Base-by-base conservation (phyloP, 805 yeast species). In the Brettanomyces sp. region DNA sequence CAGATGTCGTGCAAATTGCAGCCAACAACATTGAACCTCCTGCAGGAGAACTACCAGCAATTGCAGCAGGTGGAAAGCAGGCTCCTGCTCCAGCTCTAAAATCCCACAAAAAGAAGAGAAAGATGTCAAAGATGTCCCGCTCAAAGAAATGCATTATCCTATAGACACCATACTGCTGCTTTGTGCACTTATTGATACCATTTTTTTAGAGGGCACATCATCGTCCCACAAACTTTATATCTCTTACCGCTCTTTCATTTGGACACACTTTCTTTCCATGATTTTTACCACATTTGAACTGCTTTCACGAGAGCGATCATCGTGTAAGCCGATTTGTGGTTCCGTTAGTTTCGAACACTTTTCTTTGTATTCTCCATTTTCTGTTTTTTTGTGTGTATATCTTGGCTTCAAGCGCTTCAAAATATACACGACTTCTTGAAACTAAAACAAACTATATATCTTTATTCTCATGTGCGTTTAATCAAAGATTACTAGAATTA, bases 121-220 rank as follows among this genome's bases (percentile, higher is more conserved):
- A 32, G 28, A n/a, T 39, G 7, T 39, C 42, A 9, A 39, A 32
- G 14, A 14, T 39, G 14, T 13, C 42, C 7, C 42, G 25, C 21
- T 63, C 68, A 45, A 73, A 73, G 53, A 74, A 72, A 55, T 77
- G 82, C 62, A 55, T 59, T 3, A 72, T 76, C 45, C 56, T 76
- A 47, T 75, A 60, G 59, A 21, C 32, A 28, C 11, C 11, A 28
- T 28, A 28, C 32, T 28, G 11, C 32, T 28, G 7, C 11, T 28
- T 18, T 9, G 7, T 9, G 32, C 32, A 28, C 11, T 2, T 28
- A 28, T 28, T 28, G 32, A 28, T 28, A 28, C 32, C 32, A 28
- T 28, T 28, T 28, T 28, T 28, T 28, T 28, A 28, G 32, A 6
- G 32, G 9, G 32, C 39, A 25, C 28, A 18, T 28, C 11, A 9